Evolutionary conservation across 495 filamentous ascomycete species (phyloP).

Genomic region (Penicillium samsonianum): DNA sequence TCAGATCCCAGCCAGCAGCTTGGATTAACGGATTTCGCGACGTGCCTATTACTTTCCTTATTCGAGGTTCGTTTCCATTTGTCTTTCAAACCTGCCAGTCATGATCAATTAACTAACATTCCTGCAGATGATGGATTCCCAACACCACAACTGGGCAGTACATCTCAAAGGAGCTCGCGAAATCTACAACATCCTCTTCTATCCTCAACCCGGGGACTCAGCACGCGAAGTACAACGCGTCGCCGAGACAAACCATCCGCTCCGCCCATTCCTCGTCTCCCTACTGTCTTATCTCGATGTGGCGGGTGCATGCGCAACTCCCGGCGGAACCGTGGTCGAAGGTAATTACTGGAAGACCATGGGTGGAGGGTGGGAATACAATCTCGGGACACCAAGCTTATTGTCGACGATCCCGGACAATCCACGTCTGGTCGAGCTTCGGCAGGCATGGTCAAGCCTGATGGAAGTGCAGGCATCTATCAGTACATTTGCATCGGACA

Average conservation of each 20-base stretch:
- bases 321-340: conserved; percentile 42
- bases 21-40: conserved; percentile 41
- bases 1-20: conserved; percentile 30
- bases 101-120: conserved; percentile 6
- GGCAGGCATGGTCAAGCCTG: conserved; percentile 40
- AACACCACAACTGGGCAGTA: conserved; percentile 44
- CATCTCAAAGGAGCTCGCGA: conserved; percentile 46
- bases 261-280: conserved; percentile 42
- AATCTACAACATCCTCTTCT: conserved; percentile 43
- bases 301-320: conserved; percentile 43
- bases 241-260: conserved; percentile 40
- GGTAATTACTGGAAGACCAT: conserved; percentile 44
- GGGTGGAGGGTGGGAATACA: conserved; percentile 46
- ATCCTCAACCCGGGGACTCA: conserved; percentile 28
- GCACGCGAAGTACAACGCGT: conserved; percentile 35
- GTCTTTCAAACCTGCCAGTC: neutral
- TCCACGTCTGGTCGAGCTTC: conserved; percentile 35
- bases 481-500: conserved; percentile 41
- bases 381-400: conserved; percentile 40
- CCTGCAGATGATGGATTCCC: conserved; percentile 48
- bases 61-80: conserved; percentile 38
- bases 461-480: conserved; percentile 45
- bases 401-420: conserved; percentile 29
- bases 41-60: conserved; percentile 41
- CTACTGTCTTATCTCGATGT: conserved; percentile 46